Percentiles rank a stretch among this genome's conserved stretches.
phyloP scores from a whole-genome alignment of 192 early-diverging fungal species.

The Coemansia umbellata region DNA sequence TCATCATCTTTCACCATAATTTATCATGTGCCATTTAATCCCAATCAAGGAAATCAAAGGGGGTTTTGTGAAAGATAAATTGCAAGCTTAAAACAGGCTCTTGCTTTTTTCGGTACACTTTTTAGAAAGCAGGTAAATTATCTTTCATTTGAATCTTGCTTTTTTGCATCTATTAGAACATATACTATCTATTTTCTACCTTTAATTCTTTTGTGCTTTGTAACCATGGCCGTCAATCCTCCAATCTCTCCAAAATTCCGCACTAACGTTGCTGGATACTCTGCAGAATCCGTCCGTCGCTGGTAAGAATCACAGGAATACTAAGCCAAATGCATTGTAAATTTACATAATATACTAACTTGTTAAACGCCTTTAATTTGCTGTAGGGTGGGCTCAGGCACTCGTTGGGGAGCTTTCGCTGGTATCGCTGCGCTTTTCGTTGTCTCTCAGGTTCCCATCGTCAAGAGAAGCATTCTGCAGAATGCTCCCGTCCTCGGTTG shows the following conservation, averaged over 20 bases:
- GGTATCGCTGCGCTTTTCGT: constrained; percentile 36
- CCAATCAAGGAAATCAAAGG: no score
- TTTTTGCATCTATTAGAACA: no score
- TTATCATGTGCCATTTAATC: no score
- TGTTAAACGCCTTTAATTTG: no score
- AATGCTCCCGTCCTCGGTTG: constrained; percentile 43
- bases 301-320: no score
- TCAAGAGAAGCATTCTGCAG: constrained; percentile 40
- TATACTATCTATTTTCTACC: not conserved
- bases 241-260: constrained; percentile 44
- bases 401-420: constrained; percentile 44
- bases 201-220: not conserved
- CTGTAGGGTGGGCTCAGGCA: constrained; percentile 36
- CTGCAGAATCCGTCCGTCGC: constrained; percentile 36
- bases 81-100: no score
- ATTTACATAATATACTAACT: no score
- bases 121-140: no score
- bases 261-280: constrained; percentile 41
- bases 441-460: constrained; percentile 42
- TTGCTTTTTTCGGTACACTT: not conserved
- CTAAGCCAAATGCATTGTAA: no score
- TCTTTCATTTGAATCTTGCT: not conserved
- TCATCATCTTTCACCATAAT: no score
- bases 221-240: constrained; percentile 23
- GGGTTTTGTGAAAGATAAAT: no score